A percentile compares a stretch with the other conserved stretches of the same genome.
These are phyloP conservation scores for Rutidosis leptorrhynchoides DNA, from an alignment of 129 eudicot genomes.

Conservation along the genomic window DNA sequence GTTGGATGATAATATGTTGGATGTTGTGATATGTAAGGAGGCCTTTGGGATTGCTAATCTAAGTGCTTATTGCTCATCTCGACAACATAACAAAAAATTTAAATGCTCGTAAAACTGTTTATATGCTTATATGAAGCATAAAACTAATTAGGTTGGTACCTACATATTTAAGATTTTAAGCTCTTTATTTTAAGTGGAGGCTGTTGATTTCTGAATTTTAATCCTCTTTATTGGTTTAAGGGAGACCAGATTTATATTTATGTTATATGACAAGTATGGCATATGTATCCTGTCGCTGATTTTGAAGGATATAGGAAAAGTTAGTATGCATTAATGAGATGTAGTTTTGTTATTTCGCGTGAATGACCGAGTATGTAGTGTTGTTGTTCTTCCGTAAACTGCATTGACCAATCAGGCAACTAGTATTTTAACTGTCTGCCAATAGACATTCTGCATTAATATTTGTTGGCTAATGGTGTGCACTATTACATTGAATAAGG, in stretches of 20 bases:
- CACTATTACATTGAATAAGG: background rate
- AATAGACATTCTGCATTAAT: slow-evolving; percentile 13
- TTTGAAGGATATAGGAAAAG: slow-evolving; percentile 5
- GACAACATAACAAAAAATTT: background rate
- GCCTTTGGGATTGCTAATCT: background rate
- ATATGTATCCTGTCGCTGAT: slow-evolving; percentile 1
- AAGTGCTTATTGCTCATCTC: background rate
- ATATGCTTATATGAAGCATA: background rate
- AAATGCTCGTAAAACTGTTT: background rate
- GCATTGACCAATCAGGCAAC: slow-evolving; percentile 2
- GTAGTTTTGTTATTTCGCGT: slow-evolving; percentile 9
- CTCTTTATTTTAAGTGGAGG: background rate
- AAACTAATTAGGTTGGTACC: background rate
- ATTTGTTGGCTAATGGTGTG: background rate
- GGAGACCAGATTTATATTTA: background rate
- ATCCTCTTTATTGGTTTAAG: slow-evolving; percentile 15
- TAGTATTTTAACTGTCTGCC: background rate
- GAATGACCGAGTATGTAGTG: slow-evolving; percentile 4
- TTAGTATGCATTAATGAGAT: background rate
- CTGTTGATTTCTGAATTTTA: background rate
- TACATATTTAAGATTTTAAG: background rate
- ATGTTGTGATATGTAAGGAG: slow-evolving; percentile 18
- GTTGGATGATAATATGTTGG: background rate
- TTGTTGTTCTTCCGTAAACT: background rate
- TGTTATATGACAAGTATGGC: slow-evolving; percentile 5